A percentile compares a stretch with the other conserved stretches of the same genome.
phyloP scores from a whole-genome alignment of 176 grass and related monocot species.

The Chrysopogon serrulatus region DNA sequence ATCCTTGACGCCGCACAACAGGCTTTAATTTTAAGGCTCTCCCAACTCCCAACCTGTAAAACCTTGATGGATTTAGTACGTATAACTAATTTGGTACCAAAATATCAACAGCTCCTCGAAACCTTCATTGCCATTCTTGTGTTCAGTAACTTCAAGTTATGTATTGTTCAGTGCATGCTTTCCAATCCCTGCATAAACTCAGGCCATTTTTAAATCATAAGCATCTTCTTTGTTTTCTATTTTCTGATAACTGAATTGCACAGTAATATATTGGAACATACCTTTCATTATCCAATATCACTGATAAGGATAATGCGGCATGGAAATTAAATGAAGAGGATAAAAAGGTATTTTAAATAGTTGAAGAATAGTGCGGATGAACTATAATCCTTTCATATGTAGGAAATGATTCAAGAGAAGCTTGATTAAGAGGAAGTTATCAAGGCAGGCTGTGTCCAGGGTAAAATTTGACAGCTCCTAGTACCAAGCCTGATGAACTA shows the following conservation, averaged over 20 bases:
- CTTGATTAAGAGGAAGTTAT: background rate
- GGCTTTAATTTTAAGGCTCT: background rate
- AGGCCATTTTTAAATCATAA: background rate
- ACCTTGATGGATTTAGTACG: background rate
- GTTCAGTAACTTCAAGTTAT: background rate
- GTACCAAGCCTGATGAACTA: background rate
- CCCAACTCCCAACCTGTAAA: background rate
- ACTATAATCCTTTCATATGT: background rate
- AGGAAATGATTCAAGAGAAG: background rate
- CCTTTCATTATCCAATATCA: background rate
- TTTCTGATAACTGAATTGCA: background rate
- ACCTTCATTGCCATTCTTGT: background rate
- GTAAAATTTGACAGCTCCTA: background rate
- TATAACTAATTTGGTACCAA: background rate
- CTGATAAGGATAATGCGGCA: background rate
- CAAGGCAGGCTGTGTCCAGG: background rate
- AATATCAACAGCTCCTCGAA: background rate
- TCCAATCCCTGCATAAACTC: background rate
- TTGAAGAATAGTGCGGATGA: background rate
- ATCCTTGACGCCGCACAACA: background rate
- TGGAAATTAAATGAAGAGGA: background rate
- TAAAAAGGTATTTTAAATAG: background rate
- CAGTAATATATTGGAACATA: background rate
- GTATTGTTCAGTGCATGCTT: background rate
- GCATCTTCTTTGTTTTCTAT: background rate